Base-by-base conservation (phyloP, 345 rosid species). In the Pistacia integerrima region DNA sequence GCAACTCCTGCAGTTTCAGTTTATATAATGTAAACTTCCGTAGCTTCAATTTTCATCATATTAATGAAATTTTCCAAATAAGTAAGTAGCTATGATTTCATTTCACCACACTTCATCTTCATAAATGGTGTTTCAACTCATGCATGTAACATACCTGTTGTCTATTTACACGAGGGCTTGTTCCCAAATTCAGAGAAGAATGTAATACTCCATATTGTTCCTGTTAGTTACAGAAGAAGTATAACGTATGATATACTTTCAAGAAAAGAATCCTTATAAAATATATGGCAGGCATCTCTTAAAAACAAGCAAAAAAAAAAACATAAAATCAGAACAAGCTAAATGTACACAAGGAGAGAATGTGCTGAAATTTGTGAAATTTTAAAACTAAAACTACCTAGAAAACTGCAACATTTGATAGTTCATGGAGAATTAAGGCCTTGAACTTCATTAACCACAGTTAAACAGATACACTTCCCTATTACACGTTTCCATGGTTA, bases 151-250 rank as follows among this genome's bases (percentile, higher is more conserved):
- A 20, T 85, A 94, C 99, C 97, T 97, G 97, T 81, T 84, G 81
- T 85, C 95, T 90, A 83, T 92, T 90, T 66, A 82, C 65, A 75
- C 82, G 88, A 52, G 88, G 89, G 82, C 85, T 89, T 76, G 86
- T 78, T 77, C 87, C 91, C 80, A 77, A 81, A 71, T 80, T 90
- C 13, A 77, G 82, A 61, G 76, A 78, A 54, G 89, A 86, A 79
- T 82, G 87, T 54, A 78, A 79, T 67, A 90, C 82, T 69, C 92
- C 91, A 83, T 87, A 90, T 52, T 88, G 92, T 28, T 88, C 93
- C 99, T 97, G 90, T 82, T 67, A 18, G 80, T 74, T 62, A 77
- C 60, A 76, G 54, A 44, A n/a, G 49, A 57, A 77, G 73, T 65
- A 57, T 14, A 73, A 11, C 51, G 57, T 7, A 11, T 38, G 64